Conservation (phyloP, 2,329 filamentous ascomycete species). For the Xenoacremonium recifei region DNA sequence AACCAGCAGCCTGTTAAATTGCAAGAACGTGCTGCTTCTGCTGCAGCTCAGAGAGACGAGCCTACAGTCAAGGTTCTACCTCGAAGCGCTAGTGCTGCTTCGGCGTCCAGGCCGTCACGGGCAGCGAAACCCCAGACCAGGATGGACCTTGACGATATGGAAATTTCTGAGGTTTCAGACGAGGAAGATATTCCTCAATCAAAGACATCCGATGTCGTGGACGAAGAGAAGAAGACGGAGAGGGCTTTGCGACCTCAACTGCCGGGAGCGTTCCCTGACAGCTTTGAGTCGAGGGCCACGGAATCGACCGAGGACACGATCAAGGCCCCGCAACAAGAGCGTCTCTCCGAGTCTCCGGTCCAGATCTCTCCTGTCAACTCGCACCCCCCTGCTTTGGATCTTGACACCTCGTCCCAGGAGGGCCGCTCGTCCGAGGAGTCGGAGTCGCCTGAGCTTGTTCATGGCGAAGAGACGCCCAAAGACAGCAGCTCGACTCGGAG, state of each 20-base stretch:
- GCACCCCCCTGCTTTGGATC: conserved; percentile 65
- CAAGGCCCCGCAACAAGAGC: conserved; percentile 35
- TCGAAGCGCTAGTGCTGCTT: conserved; percentile 32
- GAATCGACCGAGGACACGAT: conserved; percentile 30
- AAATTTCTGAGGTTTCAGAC: conserved; percentile 54
- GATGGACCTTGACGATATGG: conserved; percentile 69
- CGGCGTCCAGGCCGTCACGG: conserved; percentile 54
- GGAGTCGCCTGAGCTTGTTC: conserved; percentile 60
- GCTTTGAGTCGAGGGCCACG: conserved; percentile 32
- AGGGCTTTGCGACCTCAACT: conserved; percentile 31
- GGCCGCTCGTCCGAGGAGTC: conserved; percentile 63
- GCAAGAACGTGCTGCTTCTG: conserved; percentile 33
- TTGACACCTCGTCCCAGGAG: conserved; percentile 70
- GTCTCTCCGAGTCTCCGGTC: conserved; percentile 67
- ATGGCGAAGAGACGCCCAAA: conserved; percentile 40
- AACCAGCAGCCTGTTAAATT: conserved; percentile 29
- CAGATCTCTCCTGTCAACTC: conserved; percentile 45
- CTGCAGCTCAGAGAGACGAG: conserved; percentile 36
- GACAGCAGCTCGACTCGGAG: conserved; percentile 35
- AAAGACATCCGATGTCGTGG: conserved; percentile 13
- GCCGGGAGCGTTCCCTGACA: conserved; percentile 42
- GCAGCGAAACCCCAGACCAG: conserved; percentile 51
- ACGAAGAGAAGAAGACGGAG: conserved; percentile 16
- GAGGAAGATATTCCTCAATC: conserved; percentile 23
- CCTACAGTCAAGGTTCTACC: conserved; percentile 17